phyloP scores from a whole-genome alignment of 2,329 filamentous ascomycete genomes.

The Ophiostoma angusticollis region DNA sequence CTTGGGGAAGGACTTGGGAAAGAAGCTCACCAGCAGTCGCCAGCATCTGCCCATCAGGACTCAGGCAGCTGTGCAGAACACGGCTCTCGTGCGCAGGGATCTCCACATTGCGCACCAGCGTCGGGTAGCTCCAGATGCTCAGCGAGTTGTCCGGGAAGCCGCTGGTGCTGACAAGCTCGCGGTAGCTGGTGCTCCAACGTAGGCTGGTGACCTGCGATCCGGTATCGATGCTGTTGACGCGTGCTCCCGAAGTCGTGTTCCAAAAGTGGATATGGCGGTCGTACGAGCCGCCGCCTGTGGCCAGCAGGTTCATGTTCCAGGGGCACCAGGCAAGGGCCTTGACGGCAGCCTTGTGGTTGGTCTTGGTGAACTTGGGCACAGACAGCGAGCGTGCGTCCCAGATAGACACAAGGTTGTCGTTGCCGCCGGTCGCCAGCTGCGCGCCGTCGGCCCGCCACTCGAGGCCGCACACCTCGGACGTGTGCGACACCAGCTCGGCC shows the following conservation, averaged over 20 bases:
- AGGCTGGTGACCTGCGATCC: constrained; percentile 94
- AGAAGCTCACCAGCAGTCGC: constrained; percentile 63
- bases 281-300: constrained; percentile 90
- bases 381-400: constrained; percentile 92
- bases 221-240: constrained; percentile 98
- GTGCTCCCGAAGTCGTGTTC: constrained; percentile 95
- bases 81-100: constrained; percentile 95
- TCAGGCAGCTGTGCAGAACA: constrained; percentile 91
- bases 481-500: constrained; percentile 92
- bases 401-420: constrained; percentile 97
- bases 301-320: constrained; percentile 94
- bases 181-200: constrained; percentile 92
- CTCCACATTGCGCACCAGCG: constrained; percentile 91
- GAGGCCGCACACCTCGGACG: constrained; percentile 92
- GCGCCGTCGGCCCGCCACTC: constrained; percentile 96
- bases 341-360: constrained; percentile 96
- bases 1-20: too few relatives aligned
- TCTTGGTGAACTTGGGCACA: constrained; percentile 98
- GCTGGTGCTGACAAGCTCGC: constrained; percentile 93
- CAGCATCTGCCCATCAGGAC: constrained; percentile 94
- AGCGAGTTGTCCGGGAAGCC: constrained; percentile 99
- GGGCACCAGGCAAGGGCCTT: constrained; percentile 98
- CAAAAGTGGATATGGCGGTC: constrained; percentile 99
- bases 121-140: constrained; percentile 98
- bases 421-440: constrained; percentile 92